Evolutionary conservation across 257 asterid species (phyloP).

Genomic region (Haberlea rhodopensis): DNA sequence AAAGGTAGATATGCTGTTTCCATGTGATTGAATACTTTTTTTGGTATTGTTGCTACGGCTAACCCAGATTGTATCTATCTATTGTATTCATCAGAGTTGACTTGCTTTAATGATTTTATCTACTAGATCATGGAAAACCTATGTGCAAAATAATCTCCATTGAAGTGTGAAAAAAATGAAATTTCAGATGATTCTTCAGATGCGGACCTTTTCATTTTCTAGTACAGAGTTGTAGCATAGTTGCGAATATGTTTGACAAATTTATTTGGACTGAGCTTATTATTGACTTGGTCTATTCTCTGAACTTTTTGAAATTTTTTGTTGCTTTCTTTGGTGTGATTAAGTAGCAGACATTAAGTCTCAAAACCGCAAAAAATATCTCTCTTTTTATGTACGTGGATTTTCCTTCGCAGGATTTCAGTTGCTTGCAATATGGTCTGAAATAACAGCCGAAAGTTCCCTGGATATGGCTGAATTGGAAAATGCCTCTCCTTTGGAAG

Average conservation of each 20-base stretch:
- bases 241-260: neutral
- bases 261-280: neutral
- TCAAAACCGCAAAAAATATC: constrained; percentile 6
- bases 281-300: neutral
- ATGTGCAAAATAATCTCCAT: neutral
- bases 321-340: constrained; percentile 8
- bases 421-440: constrained; percentile 68
- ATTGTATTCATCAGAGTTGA: neutral
- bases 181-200: neutral
- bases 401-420: constrained; percentile 60
- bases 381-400: constrained; percentile 5
- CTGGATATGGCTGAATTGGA: constrained; percentile 91
- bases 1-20: constrained; percentile 52
- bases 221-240: neutral
- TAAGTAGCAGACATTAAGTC: neutral
- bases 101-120: neutral
- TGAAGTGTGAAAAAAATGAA: neutral
- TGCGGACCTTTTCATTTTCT: neutral
- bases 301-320: constrained; percentile 1
- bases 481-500: constrained; percentile 76
- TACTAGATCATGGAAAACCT: neutral
- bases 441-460: constrained; percentile 66
- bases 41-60: constrained; percentile 8
- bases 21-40: constrained; percentile 8
- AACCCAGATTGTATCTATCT: constrained; percentile 1